Conservation (phyloP, 2,329 filamentous ascomycete genomes). For the Geosmithia putterillii region DNA sequence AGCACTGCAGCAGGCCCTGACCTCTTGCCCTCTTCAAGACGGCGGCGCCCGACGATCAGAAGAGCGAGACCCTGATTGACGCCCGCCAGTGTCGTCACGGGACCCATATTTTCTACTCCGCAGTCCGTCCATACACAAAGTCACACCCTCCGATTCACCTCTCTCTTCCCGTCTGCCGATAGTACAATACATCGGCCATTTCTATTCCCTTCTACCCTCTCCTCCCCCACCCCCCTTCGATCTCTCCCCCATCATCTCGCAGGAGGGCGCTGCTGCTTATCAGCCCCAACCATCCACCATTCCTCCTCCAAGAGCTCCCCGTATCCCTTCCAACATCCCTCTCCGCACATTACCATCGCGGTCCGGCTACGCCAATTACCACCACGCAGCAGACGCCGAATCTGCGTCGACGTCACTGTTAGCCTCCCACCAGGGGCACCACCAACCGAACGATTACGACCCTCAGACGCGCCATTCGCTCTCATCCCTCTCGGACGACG, state of each 20-base stretch:
- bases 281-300: constrained; percentile 77
- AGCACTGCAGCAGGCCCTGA: too few relatives aligned
- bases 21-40: too few relatives aligned
- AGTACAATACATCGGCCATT: not conserved
- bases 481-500: constrained; percentile 25
- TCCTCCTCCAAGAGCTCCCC: constrained; percentile 58
- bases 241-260: constrained; percentile 7
- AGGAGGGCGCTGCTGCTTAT: constrained; percentile 54
- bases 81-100: constrained; percentile 3
- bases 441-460: constrained; percentile 31
- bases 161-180: not conserved
- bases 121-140: constrained; percentile 1
- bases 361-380: constrained; percentile 10
- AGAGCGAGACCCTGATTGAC: constrained; percentile 1
- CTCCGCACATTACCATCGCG: constrained; percentile 56
- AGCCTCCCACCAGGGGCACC: constrained; percentile 23
- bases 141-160: not conserved
- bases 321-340: constrained; percentile 75
- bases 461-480: constrained; percentile 32
- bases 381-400: constrained; percentile 18
- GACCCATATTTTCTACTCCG: constrained; percentile 5
- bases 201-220: not conserved
- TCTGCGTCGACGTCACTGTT: constrained; percentile 34
- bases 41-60: not conserved
- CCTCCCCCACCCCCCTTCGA: constrained; percentile 8